Conservation (phyloP, 345 rosid genomes). For the Acer saccharum region DNA sequence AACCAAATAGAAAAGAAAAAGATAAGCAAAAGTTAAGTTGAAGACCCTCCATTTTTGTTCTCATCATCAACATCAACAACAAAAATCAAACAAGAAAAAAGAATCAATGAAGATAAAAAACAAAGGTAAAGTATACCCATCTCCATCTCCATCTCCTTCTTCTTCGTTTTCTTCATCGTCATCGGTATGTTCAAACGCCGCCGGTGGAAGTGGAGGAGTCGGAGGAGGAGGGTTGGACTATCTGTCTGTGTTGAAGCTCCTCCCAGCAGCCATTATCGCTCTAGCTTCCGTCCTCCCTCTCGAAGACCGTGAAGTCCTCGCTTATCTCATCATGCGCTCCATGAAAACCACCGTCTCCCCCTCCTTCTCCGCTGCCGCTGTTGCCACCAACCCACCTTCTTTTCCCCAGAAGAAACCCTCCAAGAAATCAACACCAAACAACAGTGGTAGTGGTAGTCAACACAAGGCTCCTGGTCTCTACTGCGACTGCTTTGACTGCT, state of each 20-base stretch:
- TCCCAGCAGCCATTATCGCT: constrained; percentile 73
- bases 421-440: constrained; percentile 29
- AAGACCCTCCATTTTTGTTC: neutral
- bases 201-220: neutral
- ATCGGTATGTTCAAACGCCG: constrained; percentile 14
- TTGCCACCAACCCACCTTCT: constrained; percentile 16
- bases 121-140: constrained; percentile 86
- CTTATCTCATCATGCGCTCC: constrained; percentile 80
- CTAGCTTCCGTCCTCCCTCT: constrained; percentile 64
- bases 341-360: constrained; percentile 36
- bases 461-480: constrained; percentile 57
- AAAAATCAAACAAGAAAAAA: neutral
- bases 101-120: constrained; percentile 63
- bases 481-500: constrained; percentile 91
- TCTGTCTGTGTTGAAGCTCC: constrained; percentile 58
- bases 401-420: constrained; percentile 34
- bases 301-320: constrained; percentile 83
- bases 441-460: too few species aligned
- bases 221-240: constrained; percentile 29
- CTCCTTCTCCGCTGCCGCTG: constrained; percentile 9
- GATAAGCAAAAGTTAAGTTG: neutral
- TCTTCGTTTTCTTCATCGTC: constrained; percentile 22
- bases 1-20: neutral
- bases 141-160: constrained; percentile 42
- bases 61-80: too few species aligned